phyloP scores from a whole-genome alignment of 768 basidiomycete species.

The Calocera cornea region DNA sequence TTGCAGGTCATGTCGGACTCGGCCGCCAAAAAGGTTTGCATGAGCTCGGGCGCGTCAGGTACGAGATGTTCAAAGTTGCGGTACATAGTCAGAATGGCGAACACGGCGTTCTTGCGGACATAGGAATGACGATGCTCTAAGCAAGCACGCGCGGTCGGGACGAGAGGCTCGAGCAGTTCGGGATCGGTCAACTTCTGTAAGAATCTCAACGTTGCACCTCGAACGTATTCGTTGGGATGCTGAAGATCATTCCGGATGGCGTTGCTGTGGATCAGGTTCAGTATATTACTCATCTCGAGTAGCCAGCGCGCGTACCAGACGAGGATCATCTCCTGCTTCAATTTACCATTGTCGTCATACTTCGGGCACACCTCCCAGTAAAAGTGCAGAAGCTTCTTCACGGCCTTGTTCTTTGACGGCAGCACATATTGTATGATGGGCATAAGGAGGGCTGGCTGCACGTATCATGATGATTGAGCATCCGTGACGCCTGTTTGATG shows the following conservation, averaged over 20 bases:
- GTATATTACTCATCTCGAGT: neutral
- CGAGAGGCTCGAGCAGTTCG: slow-evolving; percentile 88
- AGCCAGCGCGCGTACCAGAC: slow-evolving; percentile 59
- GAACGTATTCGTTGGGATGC: slow-evolving; percentile 99
- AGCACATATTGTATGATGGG: slow-evolving; percentile 96
- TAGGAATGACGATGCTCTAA: slow-evolving; percentile 96
- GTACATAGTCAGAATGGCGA: slow-evolving; percentile 89
- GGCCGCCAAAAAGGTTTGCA: slow-evolving; percentile 89
- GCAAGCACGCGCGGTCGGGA: slow-evolving; percentile 85
- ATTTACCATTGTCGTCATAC: slow-evolving; percentile 88
- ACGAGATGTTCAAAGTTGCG: slow-evolving; percentile 89
- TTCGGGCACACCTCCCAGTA: slow-evolving; percentile 98
- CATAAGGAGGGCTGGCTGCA: slow-evolving; percentile 84
- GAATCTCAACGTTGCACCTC: slow-evolving; percentile 92
- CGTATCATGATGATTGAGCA: neutral
- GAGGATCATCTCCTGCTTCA: slow-evolving; percentile 99
- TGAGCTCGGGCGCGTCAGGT: slow-evolving; percentile 89
- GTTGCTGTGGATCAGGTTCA: slow-evolving; percentile 41
- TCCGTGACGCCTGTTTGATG: neutral
- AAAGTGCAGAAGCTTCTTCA: slow-evolving; percentile 93
- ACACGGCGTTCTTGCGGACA: slow-evolving; percentile 96
- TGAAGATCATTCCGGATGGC: slow-evolving; percentile 98
- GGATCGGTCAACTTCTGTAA: slow-evolving; percentile 88
- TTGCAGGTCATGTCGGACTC: slow-evolving; percentile 95
- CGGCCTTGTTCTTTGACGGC: slow-evolving; percentile 85